Conservation (phyloP, 2,329 filamentous ascomycete genomes). For the Domatiomyces catenatus region DNA sequence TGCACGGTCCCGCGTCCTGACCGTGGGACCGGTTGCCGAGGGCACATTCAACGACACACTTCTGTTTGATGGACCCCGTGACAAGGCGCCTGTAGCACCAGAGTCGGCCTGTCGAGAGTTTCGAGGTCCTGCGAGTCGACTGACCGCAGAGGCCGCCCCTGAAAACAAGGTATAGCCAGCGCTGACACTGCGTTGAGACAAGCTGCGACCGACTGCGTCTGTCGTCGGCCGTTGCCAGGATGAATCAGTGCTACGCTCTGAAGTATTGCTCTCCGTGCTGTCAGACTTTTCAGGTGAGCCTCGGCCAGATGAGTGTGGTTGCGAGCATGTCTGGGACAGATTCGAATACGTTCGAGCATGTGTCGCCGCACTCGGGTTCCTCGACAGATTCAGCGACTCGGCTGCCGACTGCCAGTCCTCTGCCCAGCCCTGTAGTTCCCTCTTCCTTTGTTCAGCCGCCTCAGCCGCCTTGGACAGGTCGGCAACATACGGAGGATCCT, state of each 20-base stretch:
- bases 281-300: constrained; percentile 30
- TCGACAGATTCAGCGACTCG: constrained; percentile 15
- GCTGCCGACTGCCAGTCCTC: constrained; percentile 18
- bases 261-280: constrained; percentile 42
- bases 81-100: constrained; percentile 1
- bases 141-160: constrained; percentile 16
- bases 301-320: constrained; percentile 24
- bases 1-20: constrained; percentile 2
- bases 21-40: background rate
- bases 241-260: constrained; percentile 31
- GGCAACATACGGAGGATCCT: constrained; percentile 7
- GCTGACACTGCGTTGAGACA: constrained; percentile 15
- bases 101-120: background rate
- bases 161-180: constrained; percentile 15
- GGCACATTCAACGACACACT: constrained; percentile 13
- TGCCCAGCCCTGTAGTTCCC: constrained; percentile 18
- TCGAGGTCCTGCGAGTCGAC: constrained; percentile 6
- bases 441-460: constrained; percentile 12
- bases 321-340: constrained; percentile 12
- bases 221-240: constrained; percentile 19
- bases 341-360: constrained; percentile 15
- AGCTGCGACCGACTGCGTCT: constrained; percentile 21
- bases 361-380: constrained; percentile 14
- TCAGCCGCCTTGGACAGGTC: constrained; percentile 3
- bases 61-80: constrained; percentile 13